These are phyloP conservation scores for Globisporangium alternatum DNA, from an alignment of 352 stramenopile genomes.

Conservation along the genomic window DNA sequence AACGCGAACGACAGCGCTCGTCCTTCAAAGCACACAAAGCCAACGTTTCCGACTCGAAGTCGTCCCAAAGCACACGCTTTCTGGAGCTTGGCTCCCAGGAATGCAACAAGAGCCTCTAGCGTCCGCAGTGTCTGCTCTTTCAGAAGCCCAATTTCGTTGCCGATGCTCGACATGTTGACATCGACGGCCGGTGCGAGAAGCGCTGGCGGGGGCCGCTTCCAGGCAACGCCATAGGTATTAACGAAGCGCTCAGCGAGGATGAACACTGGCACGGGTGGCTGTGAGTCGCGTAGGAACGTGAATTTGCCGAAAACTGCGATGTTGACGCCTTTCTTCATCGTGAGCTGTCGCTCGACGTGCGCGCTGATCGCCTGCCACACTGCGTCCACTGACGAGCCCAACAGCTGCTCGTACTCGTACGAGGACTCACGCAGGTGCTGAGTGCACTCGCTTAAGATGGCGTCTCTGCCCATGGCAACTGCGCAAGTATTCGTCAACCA, in stretches of 20 bases:
- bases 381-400: conserved; percentile 34
- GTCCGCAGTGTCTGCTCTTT: conserved; percentile 40
- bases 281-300: conserved; percentile 43
- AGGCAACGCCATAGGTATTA: conserved; percentile 35
- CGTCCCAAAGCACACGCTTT: conserved; percentile 21
- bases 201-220: conserved; percentile 41
- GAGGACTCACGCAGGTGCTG: conserved; percentile 41
- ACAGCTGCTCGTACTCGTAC: conserved; percentile 62
- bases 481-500: conserved; percentile 7
- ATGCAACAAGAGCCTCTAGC: conserved; percentile 40
- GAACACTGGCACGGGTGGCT: conserved; percentile 35
- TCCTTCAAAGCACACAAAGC: conserved; percentile 41
- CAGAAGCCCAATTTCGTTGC: conserved; percentile 32
- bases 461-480: conserved; percentile 9
- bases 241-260: conserved; percentile 49
- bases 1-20: conserved; percentile 46
- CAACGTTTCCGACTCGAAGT: conserved; percentile 32
- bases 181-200: conserved; percentile 38
- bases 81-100: conserved; percentile 41
- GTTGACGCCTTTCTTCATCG: conserved; percentile 32
- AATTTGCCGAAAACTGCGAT: conserved; percentile 56
- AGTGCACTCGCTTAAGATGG: conserved; percentile 42
- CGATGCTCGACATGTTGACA: conserved; percentile 47
- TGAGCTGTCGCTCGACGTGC: conserved; percentile 38
- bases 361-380: conserved; percentile 45